Evolutionary conservation across 192 early-diverging fungal genomes (phyloP).

Genomic region (Coemansia brasiliensis): DNA sequence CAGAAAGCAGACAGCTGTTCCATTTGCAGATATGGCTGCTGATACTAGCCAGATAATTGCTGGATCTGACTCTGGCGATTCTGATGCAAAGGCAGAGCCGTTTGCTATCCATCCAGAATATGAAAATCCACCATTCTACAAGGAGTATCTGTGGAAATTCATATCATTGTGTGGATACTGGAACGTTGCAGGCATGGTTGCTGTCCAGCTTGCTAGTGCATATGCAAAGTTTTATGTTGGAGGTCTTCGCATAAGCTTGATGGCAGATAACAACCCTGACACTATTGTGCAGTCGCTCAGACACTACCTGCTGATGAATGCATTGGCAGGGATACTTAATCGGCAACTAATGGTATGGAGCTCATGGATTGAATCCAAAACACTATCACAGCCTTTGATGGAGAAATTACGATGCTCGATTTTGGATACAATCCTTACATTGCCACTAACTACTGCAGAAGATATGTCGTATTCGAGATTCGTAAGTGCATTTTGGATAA

Average conservation of each 20-base stretch:
- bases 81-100: background rate
- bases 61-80: background rate
- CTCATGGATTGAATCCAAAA: background rate
- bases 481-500: background rate
- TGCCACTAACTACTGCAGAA: constrained; percentile 21
- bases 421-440: background rate
- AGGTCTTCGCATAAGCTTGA: constrained; percentile 18
- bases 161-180: constrained; percentile 17
- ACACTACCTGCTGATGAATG: constrained; percentile 25
- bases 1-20: constrained; percentile 7
- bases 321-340: constrained; percentile 2
- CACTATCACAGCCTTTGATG: background rate
- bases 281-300: constrained; percentile 27
- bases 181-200: constrained; percentile 4
- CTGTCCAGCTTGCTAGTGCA: constrained; percentile 7
- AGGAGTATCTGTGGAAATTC: constrained; percentile 8
- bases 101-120: constrained; percentile 6
- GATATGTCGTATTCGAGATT: background rate
- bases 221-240: constrained; percentile 18
- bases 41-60: background rate
- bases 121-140: background rate
- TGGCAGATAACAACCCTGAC: constrained; percentile 26
- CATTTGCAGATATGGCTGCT: background rate
- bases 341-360: constrained; percentile 10
- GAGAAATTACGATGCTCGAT: constrained; percentile 1